Evolutionary conservation across 1,284 basidiomycete genomes (phyloP), one percentile per base, ranked within the genome.

Genomic region (Boletus chippewaensis): DNA sequence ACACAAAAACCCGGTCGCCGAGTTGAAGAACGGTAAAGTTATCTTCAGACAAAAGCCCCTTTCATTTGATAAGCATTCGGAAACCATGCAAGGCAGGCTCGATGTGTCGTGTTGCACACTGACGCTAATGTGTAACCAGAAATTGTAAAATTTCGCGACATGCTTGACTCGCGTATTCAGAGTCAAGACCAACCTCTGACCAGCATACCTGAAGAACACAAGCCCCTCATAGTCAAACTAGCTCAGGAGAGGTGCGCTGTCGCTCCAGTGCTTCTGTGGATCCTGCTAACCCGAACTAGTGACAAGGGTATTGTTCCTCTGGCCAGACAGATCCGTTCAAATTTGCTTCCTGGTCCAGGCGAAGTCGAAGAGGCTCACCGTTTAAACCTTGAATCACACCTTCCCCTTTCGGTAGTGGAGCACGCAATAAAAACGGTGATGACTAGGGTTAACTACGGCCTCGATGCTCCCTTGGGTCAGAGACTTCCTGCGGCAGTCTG

Each of bases 21-120:
- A 88, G 54, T 60, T 89, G 16, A 87, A 78, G 71, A 86, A 85
- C 63, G 86, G 86, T 31, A 93, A 84, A 64, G 76, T 90, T 1
- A 58, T 81, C 4, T 80, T 91, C 61, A 89, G 79, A 66, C 91
- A 95, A 72, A 93, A 89, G 66, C 70, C 77, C 3, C 62, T 88
- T 39, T 79, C 82, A 0, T 80, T 88, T 50, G 83, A 90, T 63
- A 84, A 87, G 61, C 77, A 83, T 58, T 86, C 85, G 28, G 86
- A 91, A 61, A 89, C 88, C 6, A 77, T 94, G 63, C 83, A 86
- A 75, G 89, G 91, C 86, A 52, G 50, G 79, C 65, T 38, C 24
- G 22, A 47, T 28, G 39, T n/a, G 15, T 35, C 15, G 20, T 34
- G 13, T 40, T 29, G 11, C 41, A 3, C 28, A 18, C 16, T 24